A percentile compares a stretch with the other conserved stretches of the same genome.
These are phyloP conservation scores for Lasiosphaeris hirsuta DNA, from an alignment of 495 filamentous ascomycete species.

Conservation along the genomic window DNA sequence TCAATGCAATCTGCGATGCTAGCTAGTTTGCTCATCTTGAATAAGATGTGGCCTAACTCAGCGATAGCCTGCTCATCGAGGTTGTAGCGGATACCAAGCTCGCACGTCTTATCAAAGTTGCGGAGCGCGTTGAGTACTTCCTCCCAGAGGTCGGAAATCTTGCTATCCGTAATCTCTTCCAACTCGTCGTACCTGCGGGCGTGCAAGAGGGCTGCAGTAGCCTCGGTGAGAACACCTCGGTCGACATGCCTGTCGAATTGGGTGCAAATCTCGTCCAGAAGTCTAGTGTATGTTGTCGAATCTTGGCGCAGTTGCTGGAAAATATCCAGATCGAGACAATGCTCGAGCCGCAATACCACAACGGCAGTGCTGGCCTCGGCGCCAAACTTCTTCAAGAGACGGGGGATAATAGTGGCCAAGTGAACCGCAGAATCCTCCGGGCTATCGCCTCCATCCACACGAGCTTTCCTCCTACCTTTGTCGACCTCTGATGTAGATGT, in stretches of 20 bases:
- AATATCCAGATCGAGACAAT: conserved; percentile 78
- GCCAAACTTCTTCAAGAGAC: conserved; percentile 86
- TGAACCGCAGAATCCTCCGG: conserved; percentile 71
- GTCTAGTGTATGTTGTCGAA: conserved; percentile 69
- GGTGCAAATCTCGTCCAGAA: conserved; percentile 88
- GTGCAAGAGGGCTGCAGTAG: conserved; percentile 75
- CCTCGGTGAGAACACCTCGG: conserved; percentile 79
- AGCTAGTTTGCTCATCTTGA: conserved; percentile 79
- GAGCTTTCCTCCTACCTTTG: conserved; percentile 58
- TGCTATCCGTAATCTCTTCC: conserved; percentile 76
- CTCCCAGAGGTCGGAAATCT: conserved; percentile 81
- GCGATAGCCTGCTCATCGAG: conserved; percentile 59
- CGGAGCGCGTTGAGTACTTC: conserved; percentile 68
- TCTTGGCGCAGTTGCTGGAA: conserved; percentile 89
- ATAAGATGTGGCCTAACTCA: conserved; percentile 73
- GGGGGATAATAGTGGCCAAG: conserved; percentile 75
- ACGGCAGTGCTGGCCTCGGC: conserved; percentile 81
- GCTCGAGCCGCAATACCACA: conserved; percentile 80
- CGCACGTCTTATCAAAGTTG: conserved; percentile 61
- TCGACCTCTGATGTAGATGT: conserved; percentile 58
- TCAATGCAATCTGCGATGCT: conserved; percentile 72
- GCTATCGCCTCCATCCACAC: conserved; percentile 56
- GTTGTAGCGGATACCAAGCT: conserved; percentile 59
- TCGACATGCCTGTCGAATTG: conserved; percentile 91
- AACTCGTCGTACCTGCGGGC: conserved; percentile 82